Conservation (phyloP, 306 rosid genomes). For the Lupinus albus region DNA sequence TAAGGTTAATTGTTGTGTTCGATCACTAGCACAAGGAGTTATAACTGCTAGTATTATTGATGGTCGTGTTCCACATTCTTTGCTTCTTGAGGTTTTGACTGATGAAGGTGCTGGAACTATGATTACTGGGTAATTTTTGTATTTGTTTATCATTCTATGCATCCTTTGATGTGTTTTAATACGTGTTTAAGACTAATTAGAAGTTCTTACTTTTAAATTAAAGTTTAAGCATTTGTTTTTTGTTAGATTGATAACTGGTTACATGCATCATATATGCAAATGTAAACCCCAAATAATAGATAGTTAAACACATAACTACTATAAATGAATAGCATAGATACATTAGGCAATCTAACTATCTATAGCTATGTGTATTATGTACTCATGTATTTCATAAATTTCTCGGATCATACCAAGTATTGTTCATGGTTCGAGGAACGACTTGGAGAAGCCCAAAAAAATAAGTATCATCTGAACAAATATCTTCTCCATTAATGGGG, state of each 20-base stretch:
- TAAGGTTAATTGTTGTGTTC: conserved; percentile 77
- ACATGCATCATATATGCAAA: not conserved
- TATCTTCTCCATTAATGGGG: too few species aligned
- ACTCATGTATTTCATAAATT: conserved; percentile 33
- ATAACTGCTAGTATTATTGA: conserved; percentile 84
- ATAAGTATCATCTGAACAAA: conserved; percentile 7
- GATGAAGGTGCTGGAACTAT: conserved; percentile 96
- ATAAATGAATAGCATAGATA: not conserved
- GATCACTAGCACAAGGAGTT: conserved; percentile 84
- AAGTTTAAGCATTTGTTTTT: conserved; percentile 3
- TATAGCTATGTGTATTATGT: not conserved
- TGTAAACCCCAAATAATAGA: not conserved
- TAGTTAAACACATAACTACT: not conserved
- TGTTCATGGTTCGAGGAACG: conserved; percentile 10
- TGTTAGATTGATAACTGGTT: not conserved
- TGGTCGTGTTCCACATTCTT: conserved; percentile 78
- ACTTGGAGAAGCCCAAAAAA: conserved; percentile 23
- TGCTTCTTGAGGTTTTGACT: conserved; percentile 82
- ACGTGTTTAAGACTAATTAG: not conserved
- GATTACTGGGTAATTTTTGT: conserved; percentile 63
- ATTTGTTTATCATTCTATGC: not conserved
- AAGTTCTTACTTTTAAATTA: too few species aligned
- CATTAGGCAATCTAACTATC: not conserved
- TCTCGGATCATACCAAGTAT: not conserved
- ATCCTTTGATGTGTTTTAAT: not conserved